These are phyloP conservation scores for Annulohypoxylon truncatum DNA, from an alignment of 2,329 filamentous ascomycete genomes.

Conservation along the genomic window DNA sequence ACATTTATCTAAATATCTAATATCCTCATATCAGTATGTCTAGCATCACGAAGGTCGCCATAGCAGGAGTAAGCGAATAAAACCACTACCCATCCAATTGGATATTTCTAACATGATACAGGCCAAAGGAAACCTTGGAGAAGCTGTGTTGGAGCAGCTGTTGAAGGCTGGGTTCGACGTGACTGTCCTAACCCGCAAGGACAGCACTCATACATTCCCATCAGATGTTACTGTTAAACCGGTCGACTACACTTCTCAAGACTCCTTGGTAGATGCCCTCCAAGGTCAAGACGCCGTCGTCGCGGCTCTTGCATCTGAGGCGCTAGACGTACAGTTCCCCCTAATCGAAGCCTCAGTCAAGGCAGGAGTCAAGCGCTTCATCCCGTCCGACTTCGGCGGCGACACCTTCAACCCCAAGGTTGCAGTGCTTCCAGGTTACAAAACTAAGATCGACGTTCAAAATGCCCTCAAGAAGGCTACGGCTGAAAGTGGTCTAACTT, in stretches of 20 bases:
- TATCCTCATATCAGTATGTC: conserved; percentile 32
- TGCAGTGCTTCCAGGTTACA: conserved; percentile 62
- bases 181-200: conserved; percentile 64
- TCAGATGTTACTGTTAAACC: conserved; percentile 56
- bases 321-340: conserved; percentile 55
- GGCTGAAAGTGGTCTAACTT: conserved; percentile 59
- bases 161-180: conserved; percentile 59
- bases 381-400: conserved; percentile 68
- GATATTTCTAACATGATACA: conserved; percentile 4
- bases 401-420: conserved; percentile 54
- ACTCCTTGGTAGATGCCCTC: conserved; percentile 62
- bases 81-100: neutral
- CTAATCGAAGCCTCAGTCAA: conserved; percentile 68
- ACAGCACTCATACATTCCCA: conserved; percentile 53
- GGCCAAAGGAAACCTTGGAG: conserved; percentile 53
- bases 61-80: conserved; percentile 39
- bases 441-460: conserved; percentile 59
- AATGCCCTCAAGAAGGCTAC: conserved; percentile 56
- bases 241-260: conserved; percentile 61
- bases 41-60: conserved; percentile 37
- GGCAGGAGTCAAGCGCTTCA: conserved; percentile 70
- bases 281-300: conserved; percentile 69
- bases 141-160: conserved; percentile 53
- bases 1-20: neutral
- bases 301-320: conserved; percentile 55